Evolutionary conservation across 2,329 filamentous ascomycete species (phyloP).

Genomic region (Xylaria arbuscula): DNA sequence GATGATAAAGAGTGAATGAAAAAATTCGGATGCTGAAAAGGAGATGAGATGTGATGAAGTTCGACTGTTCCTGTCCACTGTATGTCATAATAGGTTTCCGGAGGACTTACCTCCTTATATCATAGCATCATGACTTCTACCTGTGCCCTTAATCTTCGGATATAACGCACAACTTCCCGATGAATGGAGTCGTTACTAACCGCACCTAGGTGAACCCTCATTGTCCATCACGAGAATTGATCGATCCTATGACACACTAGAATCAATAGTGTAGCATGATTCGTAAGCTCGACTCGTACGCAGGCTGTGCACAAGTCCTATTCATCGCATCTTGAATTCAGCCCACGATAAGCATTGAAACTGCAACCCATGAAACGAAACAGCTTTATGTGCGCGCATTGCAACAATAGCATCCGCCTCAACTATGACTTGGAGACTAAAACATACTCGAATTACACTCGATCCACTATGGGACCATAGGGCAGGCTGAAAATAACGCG

Average conservation of each 20-base stretch:
- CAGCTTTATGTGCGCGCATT: neutral
- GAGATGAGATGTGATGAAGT: neutral
- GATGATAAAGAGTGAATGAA: neutral
- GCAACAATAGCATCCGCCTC: neutral
- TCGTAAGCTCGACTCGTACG: slow-evolving; percentile 17
- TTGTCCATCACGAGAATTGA: neutral
- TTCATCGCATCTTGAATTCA: neutral
- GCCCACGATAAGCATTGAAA: neutral
- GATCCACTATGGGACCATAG: neutral
- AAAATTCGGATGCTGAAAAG: neutral
- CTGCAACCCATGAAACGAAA: slow-evolving; percentile 1
- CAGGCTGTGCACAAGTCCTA: slow-evolving; percentile 4
- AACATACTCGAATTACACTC: neutral
- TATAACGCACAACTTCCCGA: neutral
- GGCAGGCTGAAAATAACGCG: neutral
- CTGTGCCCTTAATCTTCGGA: neutral
- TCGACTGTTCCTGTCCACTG: neutral
- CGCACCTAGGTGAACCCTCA: neutral
- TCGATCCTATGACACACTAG: neutral
- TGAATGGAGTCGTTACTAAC: neutral
- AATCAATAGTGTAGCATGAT: neutral
- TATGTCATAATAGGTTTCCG: neutral
- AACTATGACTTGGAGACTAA: no score
- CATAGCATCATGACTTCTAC: neutral
- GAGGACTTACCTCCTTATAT: slow-evolving; percentile 15